Evolutionary conservation across 1,284 basidiomycete genomes (phyloP), one percentile per base, ranked within the genome.

Genomic region (Bjerkandera adusta): DNA sequence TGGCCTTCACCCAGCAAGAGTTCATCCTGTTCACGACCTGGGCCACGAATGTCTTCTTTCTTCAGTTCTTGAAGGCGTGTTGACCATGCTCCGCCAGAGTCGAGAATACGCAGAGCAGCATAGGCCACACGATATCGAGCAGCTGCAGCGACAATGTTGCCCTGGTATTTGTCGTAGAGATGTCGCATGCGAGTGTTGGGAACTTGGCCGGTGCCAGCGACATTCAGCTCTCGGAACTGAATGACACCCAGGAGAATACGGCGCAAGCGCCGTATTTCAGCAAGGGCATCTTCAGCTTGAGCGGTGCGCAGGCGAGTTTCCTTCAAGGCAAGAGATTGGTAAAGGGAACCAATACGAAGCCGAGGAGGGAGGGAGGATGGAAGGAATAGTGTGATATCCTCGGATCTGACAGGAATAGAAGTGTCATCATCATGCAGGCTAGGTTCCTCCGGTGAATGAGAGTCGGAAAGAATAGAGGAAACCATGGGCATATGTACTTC

Each of bases 261-360:
- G 4, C 36, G 30, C 13, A 45, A 48, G 7, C 30, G 32, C 12
- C 51, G 49, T n/a, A 55, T 39, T 3, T 51, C 43, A 1, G 39
- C 36, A 4, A 55, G 41, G 1, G 48, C 38, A 36, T 50, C 52
- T 16, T 51, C 38, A 6, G 52, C 51, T 22, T 53, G 48, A 8
- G 41, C 53, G 11, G 43, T 8, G 12, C 52, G 49, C 10, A 55
- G 34, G 3, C 27, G 21, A 2, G n/a, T 6, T 36, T 55, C 53
- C 11, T 44, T 46, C 13, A 11, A 6, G 2, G 11, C 12, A 2
- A 49, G 26, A 4, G 20, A 3, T 24, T 65, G 64, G 25, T 79
- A 57, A 5, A 29, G 10, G 3, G 15, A 29, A 1, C 20, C 7
- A 13, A 11, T 3, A 12, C 10, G 36, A 4, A 32, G 13, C 3